phyloP scores from a whole-genome alignment of 2,329 filamentous ascomycete species.

The Sarocladium kiliense region DNA sequence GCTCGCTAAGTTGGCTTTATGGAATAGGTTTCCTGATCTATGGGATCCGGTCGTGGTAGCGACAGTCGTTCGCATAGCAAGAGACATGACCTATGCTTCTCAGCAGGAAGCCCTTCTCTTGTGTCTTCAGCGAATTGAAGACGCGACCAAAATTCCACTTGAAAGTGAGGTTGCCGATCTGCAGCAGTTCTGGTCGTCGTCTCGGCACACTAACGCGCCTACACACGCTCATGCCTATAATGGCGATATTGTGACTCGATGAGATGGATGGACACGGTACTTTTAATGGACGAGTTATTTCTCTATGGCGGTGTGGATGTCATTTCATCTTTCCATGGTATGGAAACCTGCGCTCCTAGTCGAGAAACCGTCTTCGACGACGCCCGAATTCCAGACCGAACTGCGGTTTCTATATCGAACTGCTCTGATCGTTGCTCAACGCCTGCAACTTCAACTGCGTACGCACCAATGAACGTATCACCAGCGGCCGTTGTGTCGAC shows the following conservation, averaged over 20 bases:
- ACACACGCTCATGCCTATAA: background rate
- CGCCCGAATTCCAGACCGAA: constrained; percentile 6
- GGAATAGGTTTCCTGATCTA: constrained; percentile 25
- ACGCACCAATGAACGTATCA: constrained; percentile 69
- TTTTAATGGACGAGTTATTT: too few relatives aligned
- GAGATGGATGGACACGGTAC: too few relatives aligned
- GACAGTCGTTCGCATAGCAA: constrained; percentile 20
- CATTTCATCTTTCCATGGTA: constrained; percentile 9
- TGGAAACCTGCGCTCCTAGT: constrained; percentile 35
- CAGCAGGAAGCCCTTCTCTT: constrained; percentile 18
- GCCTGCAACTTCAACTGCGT: constrained; percentile 42
- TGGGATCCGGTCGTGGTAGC: constrained; percentile 26
- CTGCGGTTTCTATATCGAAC: constrained; percentile 8
- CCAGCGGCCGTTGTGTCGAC: constrained; percentile 72
- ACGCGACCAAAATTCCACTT: constrained; percentile 14
- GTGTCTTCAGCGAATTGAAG: constrained; percentile 15
- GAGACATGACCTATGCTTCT: constrained; percentile 20
- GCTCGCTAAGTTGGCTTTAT: constrained; percentile 21
- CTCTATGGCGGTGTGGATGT: too few relatives aligned
- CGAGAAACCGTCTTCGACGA: constrained; percentile 24
- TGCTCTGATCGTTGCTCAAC: background rate
- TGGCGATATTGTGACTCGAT: too few relatives aligned
- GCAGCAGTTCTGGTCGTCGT: constrained; percentile 6
- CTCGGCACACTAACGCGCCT: background rate
- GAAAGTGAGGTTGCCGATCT: constrained; percentile 13